phyloP scores from a whole-genome alignment of 148 eudicot genomes.

The Beta vulgaris region DNA sequence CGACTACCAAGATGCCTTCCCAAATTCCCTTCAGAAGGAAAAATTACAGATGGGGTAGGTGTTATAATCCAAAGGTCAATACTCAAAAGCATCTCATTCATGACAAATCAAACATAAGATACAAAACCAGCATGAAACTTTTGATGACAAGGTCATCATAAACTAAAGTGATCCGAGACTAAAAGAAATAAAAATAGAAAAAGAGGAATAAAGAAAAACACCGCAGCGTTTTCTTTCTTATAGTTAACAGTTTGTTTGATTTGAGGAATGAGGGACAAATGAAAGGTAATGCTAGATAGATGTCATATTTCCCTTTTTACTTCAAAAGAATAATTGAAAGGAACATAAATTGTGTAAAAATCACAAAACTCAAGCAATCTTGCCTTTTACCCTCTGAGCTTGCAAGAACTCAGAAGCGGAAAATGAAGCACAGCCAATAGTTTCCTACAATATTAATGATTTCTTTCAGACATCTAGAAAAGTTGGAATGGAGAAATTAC shows the following conservation, averaged over 20 bases:
- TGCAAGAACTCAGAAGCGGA: background rate
- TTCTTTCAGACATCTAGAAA: background rate
- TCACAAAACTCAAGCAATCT: background rate
- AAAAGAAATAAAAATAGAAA: background rate
- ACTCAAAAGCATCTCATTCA: background rate
- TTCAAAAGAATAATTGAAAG: background rate
- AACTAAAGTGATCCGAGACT: no score
- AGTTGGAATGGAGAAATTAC: constrained; percentile 31
- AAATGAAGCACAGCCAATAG: background rate
- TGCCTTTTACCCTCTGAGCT: background rate
- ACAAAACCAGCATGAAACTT: background rate
- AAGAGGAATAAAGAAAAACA: background rate
- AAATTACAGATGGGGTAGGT: background rate
- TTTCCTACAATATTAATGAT: background rate
- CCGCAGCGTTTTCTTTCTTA: background rate
- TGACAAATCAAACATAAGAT: background rate
- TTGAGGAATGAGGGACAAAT: background rate
- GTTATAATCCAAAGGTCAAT: constrained; percentile 7
- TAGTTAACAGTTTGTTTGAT: background rate
- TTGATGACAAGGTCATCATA: background rate
- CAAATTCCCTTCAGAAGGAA: constrained; percentile 58
- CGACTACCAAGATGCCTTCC: constrained; percentile 88
- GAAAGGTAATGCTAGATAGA: background rate
- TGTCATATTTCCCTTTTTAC: background rate
- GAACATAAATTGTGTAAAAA: background rate